Percentiles rank a stretch among this genome's conserved stretches.
phyloP scores from a whole-genome alignment of 192 early-diverging fungal species.

The Podila verticillata region DNA sequence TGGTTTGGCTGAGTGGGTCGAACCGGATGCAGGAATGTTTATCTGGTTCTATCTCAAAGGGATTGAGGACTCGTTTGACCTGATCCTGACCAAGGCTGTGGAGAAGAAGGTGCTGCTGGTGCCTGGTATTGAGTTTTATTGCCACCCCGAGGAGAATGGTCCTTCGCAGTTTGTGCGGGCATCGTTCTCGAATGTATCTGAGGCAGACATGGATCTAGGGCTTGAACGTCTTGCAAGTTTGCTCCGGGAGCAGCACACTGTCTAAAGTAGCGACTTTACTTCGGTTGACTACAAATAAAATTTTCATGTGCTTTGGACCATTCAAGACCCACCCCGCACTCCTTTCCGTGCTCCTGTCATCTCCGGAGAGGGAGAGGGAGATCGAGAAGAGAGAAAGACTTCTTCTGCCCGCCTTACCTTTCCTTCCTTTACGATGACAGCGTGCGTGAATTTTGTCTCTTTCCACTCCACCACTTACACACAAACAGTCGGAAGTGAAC shows the following conservation, averaged over 20 bases:
- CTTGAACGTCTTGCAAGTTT: constrained; percentile 68
- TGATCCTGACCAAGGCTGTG: constrained; percentile 69
- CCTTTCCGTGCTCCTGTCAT: no score
- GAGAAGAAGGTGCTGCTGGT: constrained; percentile 76
- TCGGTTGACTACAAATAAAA: no score
- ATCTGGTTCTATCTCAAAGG: constrained; percentile 78
- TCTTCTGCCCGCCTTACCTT: no score
- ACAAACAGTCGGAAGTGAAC: not conserved
- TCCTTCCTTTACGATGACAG: no score
- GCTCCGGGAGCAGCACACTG: constrained; percentile 52
- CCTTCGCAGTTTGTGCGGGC: constrained; percentile 71
- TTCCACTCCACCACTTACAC: no score
- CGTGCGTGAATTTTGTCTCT: no score
- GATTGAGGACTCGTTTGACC: constrained; percentile 61
- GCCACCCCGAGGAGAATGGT: constrained; percentile 51
- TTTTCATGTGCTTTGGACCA: no score
- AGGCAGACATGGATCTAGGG: constrained; percentile 69
- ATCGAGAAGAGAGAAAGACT: no score
- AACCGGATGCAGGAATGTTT: constrained; percentile 89
- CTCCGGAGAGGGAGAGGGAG: no score
- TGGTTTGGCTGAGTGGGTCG: constrained; percentile 65
- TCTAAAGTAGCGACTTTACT: not conserved
- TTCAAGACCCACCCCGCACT: no score
- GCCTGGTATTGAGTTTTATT: constrained; percentile 65
- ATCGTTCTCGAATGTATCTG: constrained; percentile 73